Evolutionary conservation across 1,284 basidiomycete genomes (phyloP).

Genomic region (Ustilago crameri): DNA sequence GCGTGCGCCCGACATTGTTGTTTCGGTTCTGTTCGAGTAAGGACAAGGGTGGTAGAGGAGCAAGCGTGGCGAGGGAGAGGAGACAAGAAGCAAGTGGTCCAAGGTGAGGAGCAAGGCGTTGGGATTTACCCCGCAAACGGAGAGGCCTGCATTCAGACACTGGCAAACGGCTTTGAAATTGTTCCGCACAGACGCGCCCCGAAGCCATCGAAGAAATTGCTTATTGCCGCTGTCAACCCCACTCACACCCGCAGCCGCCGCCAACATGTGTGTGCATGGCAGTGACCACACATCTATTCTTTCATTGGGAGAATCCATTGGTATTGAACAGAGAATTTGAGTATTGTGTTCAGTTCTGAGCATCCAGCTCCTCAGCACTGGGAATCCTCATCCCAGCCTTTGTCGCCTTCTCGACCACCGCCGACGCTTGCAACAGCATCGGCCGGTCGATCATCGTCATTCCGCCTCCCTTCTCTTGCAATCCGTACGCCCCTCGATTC

Average conservation of each 20-base stretch:
- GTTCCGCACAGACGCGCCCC: neutral
- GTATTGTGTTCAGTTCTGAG: slow-evolving; percentile 1
- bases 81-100: no score
- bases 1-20: slow-evolving; percentile 12
- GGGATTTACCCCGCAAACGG: slow-evolving; percentile 3
- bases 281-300: no score
- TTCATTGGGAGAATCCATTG: neutral
- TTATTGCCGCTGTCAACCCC: neutral
- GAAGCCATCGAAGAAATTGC: neutral
- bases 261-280: no score
- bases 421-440: slow-evolving; percentile 72
- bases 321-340: no score
- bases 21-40: neutral
- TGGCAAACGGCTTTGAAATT: slow-evolving; percentile 1
- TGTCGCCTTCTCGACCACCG: slow-evolving; percentile 75
- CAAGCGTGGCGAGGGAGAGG: neutral
- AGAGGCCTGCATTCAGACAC: no score
- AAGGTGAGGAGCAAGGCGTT: no score
- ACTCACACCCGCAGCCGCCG: no score
- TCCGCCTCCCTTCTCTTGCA: slow-evolving; percentile 71
- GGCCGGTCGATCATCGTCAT: slow-evolving; percentile 78
- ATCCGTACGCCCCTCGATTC: slow-evolving; percentile 75
- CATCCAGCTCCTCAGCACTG: slow-evolving; percentile 2
- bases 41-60: neutral
- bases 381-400: slow-evolving; percentile 77